Evolutionary conservation across 2,329 filamentous ascomycete genomes (phyloP), one percentile per base, ranked within the genome.

Genomic region (Fusarium pilosicola): DNA sequence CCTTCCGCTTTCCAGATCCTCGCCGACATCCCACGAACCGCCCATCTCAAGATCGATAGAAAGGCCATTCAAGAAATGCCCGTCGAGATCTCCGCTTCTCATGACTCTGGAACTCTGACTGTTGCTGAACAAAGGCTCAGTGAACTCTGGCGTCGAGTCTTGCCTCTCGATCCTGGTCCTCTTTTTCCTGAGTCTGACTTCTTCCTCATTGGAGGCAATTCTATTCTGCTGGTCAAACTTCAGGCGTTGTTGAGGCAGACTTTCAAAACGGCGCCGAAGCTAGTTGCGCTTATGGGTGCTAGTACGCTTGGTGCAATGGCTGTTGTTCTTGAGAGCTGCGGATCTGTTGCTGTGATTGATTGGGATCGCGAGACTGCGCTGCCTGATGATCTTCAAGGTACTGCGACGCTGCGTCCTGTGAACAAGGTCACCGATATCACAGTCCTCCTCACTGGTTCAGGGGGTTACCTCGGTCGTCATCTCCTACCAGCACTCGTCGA

Each of bases 151-250:
- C 62, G 57, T 5, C 38, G 18, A 4, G 57, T 65, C 2, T 28
- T 65, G 6, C 62, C 62, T 13, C 38, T 65, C 0, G 62, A 61
- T n/a, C 62, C 62, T 5, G 56, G 45, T 0, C 15, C 45, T 14
- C 24, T 62, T 1, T 7, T 14, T 13, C 18, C 39, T 1, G 62
- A 65, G 3, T 65, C 46, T n/a, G 45, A 54, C 45, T 65, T 65
- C 20, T 65, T 65, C n/a, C 62, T 62, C 24, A 39, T 65, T 8
- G 62, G 62, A 22, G 57, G 57, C 0, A 65, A 61, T 3, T 65
- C 62, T 2, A 45, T 65, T 18, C 39, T 65, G 1, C 39, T 65
- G 3, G 62, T 65, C 7, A 65, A 62, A 7, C 34, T 65, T 0
- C 57, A 62, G 26, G 14, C 56, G 3, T 14, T 54, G 11, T 14